Evolutionary conservation across 495 filamentous ascomycete genomes (phyloP).

Genomic region (Recurvomyces mirabilis): DNA sequence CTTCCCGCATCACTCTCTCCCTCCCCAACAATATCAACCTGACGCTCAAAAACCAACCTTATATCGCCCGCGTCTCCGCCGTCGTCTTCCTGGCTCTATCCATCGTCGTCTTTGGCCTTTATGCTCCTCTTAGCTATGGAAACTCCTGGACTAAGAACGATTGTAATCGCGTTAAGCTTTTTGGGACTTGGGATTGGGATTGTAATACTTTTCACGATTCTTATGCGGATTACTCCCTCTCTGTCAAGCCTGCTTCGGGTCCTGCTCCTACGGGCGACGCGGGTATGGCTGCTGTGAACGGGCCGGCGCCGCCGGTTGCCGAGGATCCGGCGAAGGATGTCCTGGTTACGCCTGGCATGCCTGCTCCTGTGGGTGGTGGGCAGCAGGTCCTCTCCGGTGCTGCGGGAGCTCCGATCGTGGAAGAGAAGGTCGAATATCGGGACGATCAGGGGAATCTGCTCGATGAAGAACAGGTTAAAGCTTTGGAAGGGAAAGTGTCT

Average conservation of each 20-base stretch:
- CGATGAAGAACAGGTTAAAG: slow-evolving; percentile 69
- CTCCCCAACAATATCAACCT: slow-evolving; percentile 35
- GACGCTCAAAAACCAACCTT: slow-evolving; percentile 51
- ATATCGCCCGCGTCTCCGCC: slow-evolving; percentile 59
- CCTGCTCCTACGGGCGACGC: slow-evolving; percentile 7
- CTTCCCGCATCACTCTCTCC: slow-evolving; percentile 53
- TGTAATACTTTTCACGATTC: slow-evolving; percentile 83
- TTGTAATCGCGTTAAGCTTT: slow-evolving; percentile 77
- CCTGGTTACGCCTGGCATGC: slow-evolving; percentile 20
- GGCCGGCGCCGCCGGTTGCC: slow-evolving; percentile 19
- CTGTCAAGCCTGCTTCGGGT: slow-evolving; percentile 1
- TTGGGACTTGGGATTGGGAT: slow-evolving; percentile 89
- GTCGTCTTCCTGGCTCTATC: slow-evolving; percentile 59
- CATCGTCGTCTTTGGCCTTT: slow-evolving; percentile 68
- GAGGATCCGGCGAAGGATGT: slow-evolving; percentile 24
- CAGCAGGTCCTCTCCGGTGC: too few species aligned
- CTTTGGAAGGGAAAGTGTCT: slow-evolving; percentile 78
- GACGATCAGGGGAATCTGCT: slow-evolving; percentile 89
- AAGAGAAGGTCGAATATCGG: slow-evolving; percentile 87
- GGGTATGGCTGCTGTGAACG: slow-evolving; percentile 8
- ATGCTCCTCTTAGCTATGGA: slow-evolving; percentile 82
- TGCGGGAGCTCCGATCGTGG: too few species aligned
- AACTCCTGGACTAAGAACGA: slow-evolving; percentile 83
- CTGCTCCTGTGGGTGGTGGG: neutral
- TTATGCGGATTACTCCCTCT: slow-evolving; percentile 21